A percentile compares a stretch with the other conserved stretches of the same genome.
These are phyloP conservation scores for Leccinellum rugosiceps DNA, from an alignment of 768 basidiomycete species.

Conservation along the genomic window DNA sequence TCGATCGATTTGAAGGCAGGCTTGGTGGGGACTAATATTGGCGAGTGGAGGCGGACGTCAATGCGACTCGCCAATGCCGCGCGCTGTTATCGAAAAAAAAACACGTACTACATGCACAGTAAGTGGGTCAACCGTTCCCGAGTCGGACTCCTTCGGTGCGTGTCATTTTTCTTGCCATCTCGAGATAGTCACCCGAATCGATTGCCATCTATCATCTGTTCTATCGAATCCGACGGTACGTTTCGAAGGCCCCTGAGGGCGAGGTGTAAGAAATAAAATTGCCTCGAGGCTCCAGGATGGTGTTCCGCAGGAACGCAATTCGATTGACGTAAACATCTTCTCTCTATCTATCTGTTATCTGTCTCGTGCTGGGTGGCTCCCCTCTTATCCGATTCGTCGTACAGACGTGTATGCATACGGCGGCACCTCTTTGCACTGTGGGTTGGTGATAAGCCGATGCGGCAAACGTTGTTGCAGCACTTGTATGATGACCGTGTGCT, in stretches of 20 bases:
- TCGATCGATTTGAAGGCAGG: not conserved
- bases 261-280: slow-evolving; percentile 1
- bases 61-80: not conserved
- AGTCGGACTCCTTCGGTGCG: not conserved
- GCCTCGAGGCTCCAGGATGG: slow-evolving; percentile 16
- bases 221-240: not conserved
- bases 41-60: not conserved
- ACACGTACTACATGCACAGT: not conserved
- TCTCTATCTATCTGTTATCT: slow-evolving; percentile 6
- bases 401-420: not conserved
- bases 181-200: slow-evolving; percentile 5
- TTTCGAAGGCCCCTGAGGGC: slow-evolving; percentile 6
- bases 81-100: not conserved
- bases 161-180: not conserved
- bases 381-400: not conserved
- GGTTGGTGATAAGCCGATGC: slow-evolving; percentile 12
- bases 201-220: not conserved
- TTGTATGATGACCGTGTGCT: not conserved
- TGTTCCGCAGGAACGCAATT: not conserved
- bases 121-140: not conserved
- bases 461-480: not conserved
- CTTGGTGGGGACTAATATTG: not conserved
- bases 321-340: slow-evolving; percentile 13
- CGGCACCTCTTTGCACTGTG: not conserved
- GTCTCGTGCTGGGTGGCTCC: not conserved